Evolutionary conservation across 768 basidiomycete species (phyloP), one percentile per base, ranked within the genome.

Genomic region (Hericium rajendrae): DNA sequence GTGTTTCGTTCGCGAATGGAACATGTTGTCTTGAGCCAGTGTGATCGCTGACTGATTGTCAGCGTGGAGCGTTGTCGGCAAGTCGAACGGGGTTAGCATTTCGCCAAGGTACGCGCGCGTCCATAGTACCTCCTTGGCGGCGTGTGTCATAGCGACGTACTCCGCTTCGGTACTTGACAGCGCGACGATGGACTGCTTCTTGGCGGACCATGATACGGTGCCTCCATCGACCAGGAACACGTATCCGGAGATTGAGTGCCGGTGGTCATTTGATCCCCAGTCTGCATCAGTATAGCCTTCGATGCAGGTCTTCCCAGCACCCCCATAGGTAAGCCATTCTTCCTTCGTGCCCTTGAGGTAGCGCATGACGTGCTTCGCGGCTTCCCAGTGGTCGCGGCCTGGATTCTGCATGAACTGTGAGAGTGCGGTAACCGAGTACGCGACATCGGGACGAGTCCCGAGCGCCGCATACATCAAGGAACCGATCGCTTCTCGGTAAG

Each of bases 81-180:
- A 38, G 48, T 39, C 48, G 8, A 18, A 22, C 12, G 48, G 48
- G 16, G 18, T 26, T 15, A 55, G 32, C 24, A 67, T 59, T 53
- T 70, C 66, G 0, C 49, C 4, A 6, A 69, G 24, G 11, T 70
- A 59, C 0, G 51, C 49, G 0, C 58, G 59, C 5, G 72, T 56
- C 76, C 76, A 79, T 3, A 75, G 13, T 2, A 65, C 68, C 59
- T 78, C 68, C 52, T 71, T 65, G 0, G 67, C 53, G 0, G 71
- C 70, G 38, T 75, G 66, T 0, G 65, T 54, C 0, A 65, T 59
- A 0, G 74, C 74, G n/a, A 76, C 67, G 62, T 76, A 79, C 65
- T 79, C 77, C 0, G 76, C 73, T 60, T 80, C 74, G 4, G 67
- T 68, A 0, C 71, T 75, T 0, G 75, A 79, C 0, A 68, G 59